These are phyloP conservation scores for Phytophthora crassamura DNA, from an alignment of 352 stramenopile genomes.

Conservation along the genomic window DNA sequence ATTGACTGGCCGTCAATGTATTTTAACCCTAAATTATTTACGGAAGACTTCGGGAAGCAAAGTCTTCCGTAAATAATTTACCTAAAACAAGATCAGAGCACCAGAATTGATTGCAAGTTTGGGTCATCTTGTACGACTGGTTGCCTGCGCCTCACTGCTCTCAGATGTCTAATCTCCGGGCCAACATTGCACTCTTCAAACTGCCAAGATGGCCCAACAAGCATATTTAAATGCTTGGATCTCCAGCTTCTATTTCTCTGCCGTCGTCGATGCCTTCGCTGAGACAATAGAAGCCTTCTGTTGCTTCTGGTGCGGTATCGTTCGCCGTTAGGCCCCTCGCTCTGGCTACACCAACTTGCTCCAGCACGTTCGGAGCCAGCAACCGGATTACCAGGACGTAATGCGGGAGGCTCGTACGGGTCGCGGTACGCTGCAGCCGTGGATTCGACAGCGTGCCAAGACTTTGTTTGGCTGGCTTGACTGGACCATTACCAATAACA, in stretches of 20 bases:
- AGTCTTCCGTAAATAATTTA: not conserved
- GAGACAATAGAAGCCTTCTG: not conserved
- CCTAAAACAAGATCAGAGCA: not conserved
- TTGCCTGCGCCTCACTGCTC: not conserved
- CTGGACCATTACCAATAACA: conserved; percentile 9
- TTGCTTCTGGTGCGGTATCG: not conserved
- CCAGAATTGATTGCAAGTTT: not conserved
- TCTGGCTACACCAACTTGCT: not conserved
- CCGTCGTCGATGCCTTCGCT: not conserved
- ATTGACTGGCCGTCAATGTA: too few species aligned
- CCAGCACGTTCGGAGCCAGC: not conserved
- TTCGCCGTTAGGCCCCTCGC: not conserved
- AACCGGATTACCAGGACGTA: not conserved
- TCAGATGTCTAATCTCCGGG: not conserved
- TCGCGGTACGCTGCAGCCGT: not conserved
- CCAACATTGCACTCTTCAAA: too few species aligned
- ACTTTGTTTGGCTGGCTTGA: conserved; percentile 6
- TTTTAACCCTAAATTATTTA: too few species aligned
- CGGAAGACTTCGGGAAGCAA: too few species aligned
- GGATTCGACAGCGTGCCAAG: not conserved
- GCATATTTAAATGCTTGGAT: not conserved
- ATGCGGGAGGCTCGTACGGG: not conserved
- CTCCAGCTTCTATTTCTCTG: not conserved
- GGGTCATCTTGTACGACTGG: not conserved
- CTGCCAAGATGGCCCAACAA: not conserved